A percentile compares a stretch with the other conserved stretches of the same genome.
phyloP scores from a whole-genome alignment of 1,284 basidiomycete genomes.

The Thecaphora thlaspeos region DNA sequence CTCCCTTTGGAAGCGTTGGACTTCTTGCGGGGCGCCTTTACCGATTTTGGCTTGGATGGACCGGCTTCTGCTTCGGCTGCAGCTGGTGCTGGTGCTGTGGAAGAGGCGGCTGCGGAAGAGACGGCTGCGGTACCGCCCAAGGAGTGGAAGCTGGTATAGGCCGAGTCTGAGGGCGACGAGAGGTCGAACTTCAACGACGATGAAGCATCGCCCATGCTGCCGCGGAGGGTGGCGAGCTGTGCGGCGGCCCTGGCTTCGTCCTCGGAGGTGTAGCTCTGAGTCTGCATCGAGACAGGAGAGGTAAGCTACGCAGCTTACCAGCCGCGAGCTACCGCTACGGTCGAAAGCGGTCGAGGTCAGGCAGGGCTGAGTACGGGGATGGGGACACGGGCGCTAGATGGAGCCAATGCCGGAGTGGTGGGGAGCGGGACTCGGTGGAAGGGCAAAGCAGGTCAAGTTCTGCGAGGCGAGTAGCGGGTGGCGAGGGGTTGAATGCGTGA shows the following conservation, averaged over 20 bases:
- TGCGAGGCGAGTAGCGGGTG: too few species aligned
- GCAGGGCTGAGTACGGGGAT: too few species aligned
- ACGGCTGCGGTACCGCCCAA: background rate
- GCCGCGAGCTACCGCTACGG: too few species aligned
- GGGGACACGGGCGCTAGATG: too few species aligned
- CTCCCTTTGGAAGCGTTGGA: constrained; percentile 4
- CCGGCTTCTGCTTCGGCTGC: constrained; percentile 3
- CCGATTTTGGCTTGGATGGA: background rate
- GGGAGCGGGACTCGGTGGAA: too few species aligned
- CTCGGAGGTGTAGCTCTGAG: constrained; percentile 16
- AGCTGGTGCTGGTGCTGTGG: constrained; percentile 1
- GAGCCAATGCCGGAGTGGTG: too few species aligned
- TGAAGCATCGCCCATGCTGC: constrained; percentile 13
- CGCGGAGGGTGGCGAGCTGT: constrained; percentile 35
- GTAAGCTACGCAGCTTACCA: too few species aligned
- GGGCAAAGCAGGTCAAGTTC: too few species aligned
- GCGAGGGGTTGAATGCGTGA: too few species aligned
- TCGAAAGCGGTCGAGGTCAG: too few species aligned
- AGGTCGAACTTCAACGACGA: constrained; percentile 11
- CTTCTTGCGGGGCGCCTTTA: background rate
- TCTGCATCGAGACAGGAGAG: too few species aligned
- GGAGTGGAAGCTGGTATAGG: background rate
- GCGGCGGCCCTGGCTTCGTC: constrained; percentile 31
- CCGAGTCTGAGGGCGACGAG: too few species aligned
- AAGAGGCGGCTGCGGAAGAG: constrained; percentile 2